Conservation (phyloP, 176 grass and related monocot species). For the Carex pumila region DNA sequence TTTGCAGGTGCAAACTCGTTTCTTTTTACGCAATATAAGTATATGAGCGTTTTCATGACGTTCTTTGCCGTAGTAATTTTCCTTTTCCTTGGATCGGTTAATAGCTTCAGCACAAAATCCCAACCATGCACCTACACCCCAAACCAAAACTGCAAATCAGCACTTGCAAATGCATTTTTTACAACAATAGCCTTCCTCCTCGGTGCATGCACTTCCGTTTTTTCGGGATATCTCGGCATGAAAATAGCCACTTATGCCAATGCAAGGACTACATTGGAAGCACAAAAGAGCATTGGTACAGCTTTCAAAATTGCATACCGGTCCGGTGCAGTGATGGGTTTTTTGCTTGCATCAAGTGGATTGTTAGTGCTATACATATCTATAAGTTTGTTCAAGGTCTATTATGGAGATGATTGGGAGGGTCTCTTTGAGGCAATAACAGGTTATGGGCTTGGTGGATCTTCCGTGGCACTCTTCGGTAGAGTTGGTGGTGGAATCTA, state of each 20-base stretch:
- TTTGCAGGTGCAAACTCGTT: slow-evolving; percentile 53
- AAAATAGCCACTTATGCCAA: slow-evolving; percentile 58
- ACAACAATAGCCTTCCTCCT: slow-evolving; percentile 48
- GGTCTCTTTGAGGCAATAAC: slow-evolving; percentile 61
- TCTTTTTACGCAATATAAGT: slow-evolving; percentile 50
- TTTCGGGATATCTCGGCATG: slow-evolving; percentile 62
- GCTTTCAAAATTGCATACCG: slow-evolving; percentile 52
- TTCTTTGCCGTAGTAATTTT: slow-evolving; percentile 47
- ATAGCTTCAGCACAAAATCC: slow-evolving; percentile 22
- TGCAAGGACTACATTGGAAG: slow-evolving; percentile 53
- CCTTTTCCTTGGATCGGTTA: slow-evolving; percentile 49
- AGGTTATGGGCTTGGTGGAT: slow-evolving; percentile 57
- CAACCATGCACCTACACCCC: slow-evolving; percentile 28
- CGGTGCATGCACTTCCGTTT: slow-evolving; percentile 46
- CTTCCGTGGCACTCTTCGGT: slow-evolving; percentile 68
- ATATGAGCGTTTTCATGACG: slow-evolving; percentile 44
- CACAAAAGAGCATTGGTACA: slow-evolving; percentile 32
- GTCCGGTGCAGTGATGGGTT: slow-evolving; percentile 61
- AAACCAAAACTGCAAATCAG: slow-evolving; percentile 28
- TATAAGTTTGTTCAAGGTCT: slow-evolving; percentile 50
- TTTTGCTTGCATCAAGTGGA: slow-evolving; percentile 53
- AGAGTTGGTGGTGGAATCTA: slow-evolving; percentile 77
- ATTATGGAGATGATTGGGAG: slow-evolving; percentile 65
- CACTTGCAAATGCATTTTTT: slow-evolving; percentile 58
- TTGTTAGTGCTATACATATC: slow-evolving; percentile 57